Evolutionary conservation across 1,284 basidiomycete species (phyloP), one percentile per base, ranked within the genome.

Genomic region (Ceratobasidium papillatum): DNA sequence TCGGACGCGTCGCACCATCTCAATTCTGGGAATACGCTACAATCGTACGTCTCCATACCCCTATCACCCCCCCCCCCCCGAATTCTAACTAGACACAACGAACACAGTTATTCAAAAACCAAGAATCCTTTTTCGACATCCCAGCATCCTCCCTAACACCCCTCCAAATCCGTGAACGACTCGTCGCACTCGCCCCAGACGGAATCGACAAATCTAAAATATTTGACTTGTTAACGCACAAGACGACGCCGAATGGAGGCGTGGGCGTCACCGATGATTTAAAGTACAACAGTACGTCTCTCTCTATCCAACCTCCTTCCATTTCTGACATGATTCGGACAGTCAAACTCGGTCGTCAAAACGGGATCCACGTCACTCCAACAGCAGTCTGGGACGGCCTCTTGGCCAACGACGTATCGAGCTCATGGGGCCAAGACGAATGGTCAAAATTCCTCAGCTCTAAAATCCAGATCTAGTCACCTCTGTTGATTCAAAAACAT

Each of bases 301-400:
- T n/a, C 38, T 45, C 45, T 74, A 17, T 41, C 49, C 30, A n/a
- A 52, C 59, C 36, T 68, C 22, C 52, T 68, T 25, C 12, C n/a
- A 4, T 19, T 56, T 17, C 64, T 62, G 34, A 61, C 22, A 22
- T 41, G 38, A 74, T 27, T n/a, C n/a, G 32, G 27, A 47, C 78
- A 83, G 81, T 95, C 84, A 97, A 97, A 83, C 91, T 93, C 80
- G 90, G 94, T 5, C 87, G 96, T 77, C 96, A 98, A 85, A 98
- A 98, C 78, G 87, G 93, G 4, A 90, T 98, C 68, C 96, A 98
- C 79, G 94, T 97, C 65, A 96, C 95, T 38, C 95, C 96, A 1
- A 95, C 95, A 9, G 92, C 89, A 0, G 83, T 95, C 1, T 94
- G 91, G 89, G 92, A 96, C 80, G 96, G 96, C 7, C 84, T 99